Base-by-base conservation (phyloP, 352 stramenopile species). In the Phytophthora meadii region DNA sequence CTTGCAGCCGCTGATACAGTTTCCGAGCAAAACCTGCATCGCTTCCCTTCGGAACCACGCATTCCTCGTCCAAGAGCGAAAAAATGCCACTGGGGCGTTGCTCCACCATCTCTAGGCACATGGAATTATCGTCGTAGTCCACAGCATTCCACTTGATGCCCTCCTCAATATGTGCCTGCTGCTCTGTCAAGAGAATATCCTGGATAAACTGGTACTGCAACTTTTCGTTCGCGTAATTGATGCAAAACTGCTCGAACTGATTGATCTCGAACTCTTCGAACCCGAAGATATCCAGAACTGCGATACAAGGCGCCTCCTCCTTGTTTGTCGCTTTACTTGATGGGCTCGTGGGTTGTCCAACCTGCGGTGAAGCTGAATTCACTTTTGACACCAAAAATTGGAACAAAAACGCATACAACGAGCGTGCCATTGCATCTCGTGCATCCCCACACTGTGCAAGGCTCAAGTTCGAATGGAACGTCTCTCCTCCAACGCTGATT, bases 241-340 rank as follows among this genome's bases (percentile, higher is more conserved):
- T 93, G 50, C 84, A 92, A 27, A 93, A 87, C 50, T 94, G 86
- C 41, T 93, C 84, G 40, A 93, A 88, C 49, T 82, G 76, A 68
- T 97, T 97, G 19, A 82, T 54, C 3, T 90, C 72, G 58, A 97
- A 97, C 54, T 89, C 83, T 69, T 97, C 90, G 60, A 97, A 97
- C 4, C 90, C 90, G 41, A 97, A 97, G 34, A 97, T 97, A 70
- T 97, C 90, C 24, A 97, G 63, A 11, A 97, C 77, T 3, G 88
- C 88, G 42, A 97, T 96, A 19, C 77, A 94, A 0, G 72, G 73
- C 15, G 40, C 25, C 25, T 67, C 53, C 22, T 70, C 58, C 15
- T 50, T 73, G 34, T 50, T 63, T 60, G 28, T 36, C 28, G 50
- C 5, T 68, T 60, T 65, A 36, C 22, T 52, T 51, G 37, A 34